Conservation (phyloP, 1,284 basidiomycete species). For the Ustilago lituana region DNA sequence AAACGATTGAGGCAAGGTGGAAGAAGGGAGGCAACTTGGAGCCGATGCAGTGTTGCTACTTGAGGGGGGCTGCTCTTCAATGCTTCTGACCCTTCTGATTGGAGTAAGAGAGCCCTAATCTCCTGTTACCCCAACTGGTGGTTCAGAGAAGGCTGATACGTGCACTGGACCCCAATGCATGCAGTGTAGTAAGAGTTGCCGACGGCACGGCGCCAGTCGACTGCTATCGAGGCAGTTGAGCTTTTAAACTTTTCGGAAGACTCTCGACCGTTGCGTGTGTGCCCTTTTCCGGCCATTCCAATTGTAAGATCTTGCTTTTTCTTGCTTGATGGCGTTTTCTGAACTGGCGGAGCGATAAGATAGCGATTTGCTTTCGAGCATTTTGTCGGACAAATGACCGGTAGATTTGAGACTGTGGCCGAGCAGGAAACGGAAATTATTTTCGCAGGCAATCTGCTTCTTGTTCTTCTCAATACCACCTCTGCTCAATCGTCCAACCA, state of each 20-base stretch:
- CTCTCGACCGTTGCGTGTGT: constrained; percentile 25
- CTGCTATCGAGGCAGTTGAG: constrained; percentile 4
- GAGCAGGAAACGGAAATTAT: constrained; percentile 8
- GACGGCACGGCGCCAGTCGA: constrained; percentile 22
- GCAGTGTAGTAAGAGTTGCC: constrained; percentile 15
- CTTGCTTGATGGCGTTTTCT: no score
- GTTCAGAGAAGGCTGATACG: neutral
- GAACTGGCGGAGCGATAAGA: constrained; percentile 15
- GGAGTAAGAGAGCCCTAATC: constrained; percentile 15
- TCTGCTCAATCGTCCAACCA: neutral
- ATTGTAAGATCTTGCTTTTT: constrained; percentile 22
- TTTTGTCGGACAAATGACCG: constrained; percentile 16
- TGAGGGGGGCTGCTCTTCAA: no score
- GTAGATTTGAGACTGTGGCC: neutral
- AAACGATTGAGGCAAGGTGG: neutral
- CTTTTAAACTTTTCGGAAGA: constrained; percentile 38
- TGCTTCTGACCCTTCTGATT: constrained; percentile 7
- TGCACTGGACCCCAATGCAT: constrained; percentile 10
- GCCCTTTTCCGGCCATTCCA: neutral
- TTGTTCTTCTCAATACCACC: constrained; percentile 3
- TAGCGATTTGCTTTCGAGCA: constrained; percentile 8
- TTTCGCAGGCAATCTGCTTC: neutral
- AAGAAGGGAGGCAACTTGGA: constrained; percentile 10
- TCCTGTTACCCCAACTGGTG: neutral
- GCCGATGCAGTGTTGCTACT: no score